Evolutionary conservation across 495 filamentous ascomycete species (phyloP).

Genomic region (Lophiotrema nucula): DNA sequence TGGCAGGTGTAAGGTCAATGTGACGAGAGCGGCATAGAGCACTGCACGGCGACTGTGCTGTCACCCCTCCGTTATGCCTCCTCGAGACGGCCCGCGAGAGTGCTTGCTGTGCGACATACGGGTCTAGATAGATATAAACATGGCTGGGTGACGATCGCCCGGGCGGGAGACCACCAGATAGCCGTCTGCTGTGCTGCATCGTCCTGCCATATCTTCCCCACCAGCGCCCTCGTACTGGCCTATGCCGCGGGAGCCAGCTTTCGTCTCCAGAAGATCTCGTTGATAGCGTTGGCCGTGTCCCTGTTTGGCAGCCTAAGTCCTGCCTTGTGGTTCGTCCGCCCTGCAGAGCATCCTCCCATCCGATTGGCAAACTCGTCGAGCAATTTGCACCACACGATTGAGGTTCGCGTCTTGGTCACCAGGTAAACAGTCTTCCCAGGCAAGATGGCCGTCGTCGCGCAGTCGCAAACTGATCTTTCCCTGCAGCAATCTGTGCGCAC

Average conservation of each 20-base stretch:
- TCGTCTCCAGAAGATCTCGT: conserved; percentile 25
- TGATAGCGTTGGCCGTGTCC: conserved; percentile 26
- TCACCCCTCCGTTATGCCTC: conserved; percentile 14
- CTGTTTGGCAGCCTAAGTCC: conserved; percentile 13
- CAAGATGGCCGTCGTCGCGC: conserved; percentile 13
- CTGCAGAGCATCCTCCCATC: conserved; percentile 18
- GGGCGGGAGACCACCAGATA: not conserved
- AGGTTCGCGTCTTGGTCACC: conserved; percentile 12
- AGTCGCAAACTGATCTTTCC: conserved; percentile 14
- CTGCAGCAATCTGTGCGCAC: conserved; percentile 6
- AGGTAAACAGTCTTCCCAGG: conserved; percentile 30
- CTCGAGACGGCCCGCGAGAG: not conserved
- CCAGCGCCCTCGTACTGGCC: conserved; percentile 2
- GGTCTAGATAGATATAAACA: conserved; percentile 11
- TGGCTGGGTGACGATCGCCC: conserved; percentile 9
- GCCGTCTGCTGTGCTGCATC: conserved; percentile 2
- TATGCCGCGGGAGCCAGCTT: conserved; percentile 17
- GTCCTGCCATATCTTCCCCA: not conserved
- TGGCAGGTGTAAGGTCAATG: conserved; percentile 14
- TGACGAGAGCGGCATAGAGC: conserved; percentile 21
- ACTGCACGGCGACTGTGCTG: conserved; percentile 18
- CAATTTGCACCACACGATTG: conserved; percentile 7
- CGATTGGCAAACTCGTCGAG: conserved; percentile 26
- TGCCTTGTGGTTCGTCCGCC: conserved; percentile 28
- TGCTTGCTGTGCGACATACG: conserved; percentile 18